Conservation (phyloP, 352 stramenopile species). For the Phytophthora hibernalis region DNA sequence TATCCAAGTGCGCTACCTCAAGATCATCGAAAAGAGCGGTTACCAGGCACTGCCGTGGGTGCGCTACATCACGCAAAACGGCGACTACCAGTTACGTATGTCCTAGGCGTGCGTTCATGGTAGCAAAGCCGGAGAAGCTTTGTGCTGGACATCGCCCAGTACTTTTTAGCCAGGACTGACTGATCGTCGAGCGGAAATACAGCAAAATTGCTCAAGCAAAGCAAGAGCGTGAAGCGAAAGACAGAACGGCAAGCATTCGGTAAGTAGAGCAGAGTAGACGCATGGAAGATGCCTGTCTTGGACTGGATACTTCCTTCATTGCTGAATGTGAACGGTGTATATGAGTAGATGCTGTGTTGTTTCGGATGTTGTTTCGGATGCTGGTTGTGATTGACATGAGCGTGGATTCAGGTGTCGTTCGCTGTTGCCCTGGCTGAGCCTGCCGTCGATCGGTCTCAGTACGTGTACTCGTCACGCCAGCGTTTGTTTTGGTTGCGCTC, state of each 20-base stretch:
- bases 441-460: constrained; percentile 2
- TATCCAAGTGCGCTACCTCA: constrained; percentile 99
- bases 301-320: constrained; percentile 33
- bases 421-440: background rate
- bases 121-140: constrained; percentile 14
- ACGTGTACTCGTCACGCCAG: constrained; percentile 21
- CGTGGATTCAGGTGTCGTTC: constrained; percentile 2
- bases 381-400: background rate
- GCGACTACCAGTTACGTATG: constrained; percentile 99
- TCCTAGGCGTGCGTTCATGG: constrained; percentile 72
- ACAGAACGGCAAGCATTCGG: constrained; percentile 25
- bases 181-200: constrained; percentile 18
- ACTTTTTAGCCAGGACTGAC: constrained; percentile 16
- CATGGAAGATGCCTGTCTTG: constrained; percentile 20
- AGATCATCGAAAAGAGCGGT: constrained; percentile 99
- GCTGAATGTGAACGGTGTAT: constrained; percentile 43
- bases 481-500: constrained; percentile 6
- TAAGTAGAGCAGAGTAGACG: constrained; percentile 41
- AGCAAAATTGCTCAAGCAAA: constrained; percentile 29
- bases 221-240: constrained; percentile 10
- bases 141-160: constrained; percentile 19
- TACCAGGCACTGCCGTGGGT: constrained; percentile 99
- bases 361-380: constrained; percentile 18
- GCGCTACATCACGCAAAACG: constrained; percentile 99
- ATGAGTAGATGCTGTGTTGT: constrained; percentile 27